Evolutionary conservation across 352 stramenopile species (phyloP).

Genomic region (Phytophthora ohioensis): DNA sequence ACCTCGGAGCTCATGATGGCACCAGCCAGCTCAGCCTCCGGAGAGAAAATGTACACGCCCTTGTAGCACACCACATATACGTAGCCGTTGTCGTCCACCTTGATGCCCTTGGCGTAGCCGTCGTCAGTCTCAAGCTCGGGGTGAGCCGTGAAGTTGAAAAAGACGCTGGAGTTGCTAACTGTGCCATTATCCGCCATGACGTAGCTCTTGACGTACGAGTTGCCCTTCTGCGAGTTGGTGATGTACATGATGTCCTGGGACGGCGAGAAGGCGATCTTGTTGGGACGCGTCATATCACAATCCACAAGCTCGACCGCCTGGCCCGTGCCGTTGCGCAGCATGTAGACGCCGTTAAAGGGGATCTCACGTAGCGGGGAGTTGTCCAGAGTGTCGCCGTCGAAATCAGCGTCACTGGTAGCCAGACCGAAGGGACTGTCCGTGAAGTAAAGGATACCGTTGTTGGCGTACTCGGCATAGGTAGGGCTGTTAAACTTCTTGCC

Average conservation of each 20-base stretch:
- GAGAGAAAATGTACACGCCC: conserved; percentile 77
- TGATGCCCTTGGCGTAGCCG: conserved; percentile 77
- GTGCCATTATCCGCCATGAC: conserved; percentile 62
- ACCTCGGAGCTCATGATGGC: conserved; percentile 63
- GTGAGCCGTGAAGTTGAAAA: conserved; percentile 84
- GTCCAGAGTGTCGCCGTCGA: conserved; percentile 72
- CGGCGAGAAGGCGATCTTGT: conserved; percentile 86
- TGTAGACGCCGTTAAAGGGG: conserved; percentile 83
- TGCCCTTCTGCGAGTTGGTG: conserved; percentile 78
- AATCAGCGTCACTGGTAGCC: conserved; percentile 61
- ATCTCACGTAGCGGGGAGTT: conserved; percentile 77
- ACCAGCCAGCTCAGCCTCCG: conserved; percentile 59
- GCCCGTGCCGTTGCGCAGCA: conserved; percentile 59
- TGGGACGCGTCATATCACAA: conserved; percentile 81
- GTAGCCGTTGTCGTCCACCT: conserved; percentile 77
- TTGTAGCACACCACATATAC: conserved; percentile 83
- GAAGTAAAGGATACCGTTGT: conserved; percentile 79
- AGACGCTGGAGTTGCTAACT: conserved; percentile 56
- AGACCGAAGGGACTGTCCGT: conserved; percentile 83
- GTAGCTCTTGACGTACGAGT: conserved; percentile 86
- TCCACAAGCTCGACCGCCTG: conserved; percentile 69
- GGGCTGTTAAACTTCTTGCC: conserved; percentile 86
- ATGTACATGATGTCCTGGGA: conserved; percentile 81
- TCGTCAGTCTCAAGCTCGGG: conserved; percentile 66
- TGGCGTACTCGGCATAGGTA: conserved; percentile 70